Evolutionary conservation across 805 yeast species (phyloP).

Genomic region (Wickerhamiella brachini): DNA sequence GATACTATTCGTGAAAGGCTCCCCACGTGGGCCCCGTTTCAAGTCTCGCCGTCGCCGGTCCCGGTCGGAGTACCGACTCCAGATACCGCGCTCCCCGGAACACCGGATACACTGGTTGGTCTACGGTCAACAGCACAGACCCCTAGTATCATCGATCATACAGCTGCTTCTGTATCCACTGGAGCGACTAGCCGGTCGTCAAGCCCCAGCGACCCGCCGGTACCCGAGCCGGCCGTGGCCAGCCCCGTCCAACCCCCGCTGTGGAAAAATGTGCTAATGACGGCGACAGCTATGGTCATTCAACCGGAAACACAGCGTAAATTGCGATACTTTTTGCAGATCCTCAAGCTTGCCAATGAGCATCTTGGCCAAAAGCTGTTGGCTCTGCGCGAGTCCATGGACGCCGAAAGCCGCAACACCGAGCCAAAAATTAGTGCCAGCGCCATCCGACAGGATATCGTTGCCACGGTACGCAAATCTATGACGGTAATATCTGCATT

Average conservation of each 20-base stretch:
- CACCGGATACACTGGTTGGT: neutral
- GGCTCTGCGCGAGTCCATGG: slow-evolving; percentile 16
- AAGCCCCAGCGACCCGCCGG: neutral
- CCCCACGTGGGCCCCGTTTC: neutral
- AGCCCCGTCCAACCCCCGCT: slow-evolving; percentile 2
- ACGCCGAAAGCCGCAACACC: slow-evolving; percentile 13
- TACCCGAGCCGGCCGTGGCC: neutral
- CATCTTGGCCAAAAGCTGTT: slow-evolving; percentile 14
- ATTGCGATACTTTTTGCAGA: slow-evolving; percentile 12
- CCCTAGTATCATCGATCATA: neutral
- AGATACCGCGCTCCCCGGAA: neutral
- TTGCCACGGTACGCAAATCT: slow-evolving; percentile 78
- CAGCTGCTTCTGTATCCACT: neutral
- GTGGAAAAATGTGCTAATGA: slow-evolving; percentile 22
- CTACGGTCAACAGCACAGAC: neutral
- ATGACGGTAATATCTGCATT: slow-evolving; percentile 76
- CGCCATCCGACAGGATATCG: slow-evolving; percentile 61
- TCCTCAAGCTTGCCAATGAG: slow-evolving; percentile 16
- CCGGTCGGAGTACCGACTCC: neutral
- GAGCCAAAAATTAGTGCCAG: slow-evolving; percentile 19
- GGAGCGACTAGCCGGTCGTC: neutral
- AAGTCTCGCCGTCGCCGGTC: neutral
- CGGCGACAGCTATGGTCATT: slow-evolving; percentile 28
- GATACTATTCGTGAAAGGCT: neutral
- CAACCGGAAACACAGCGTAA: slow-evolving; percentile 21